Evolutionary conservation across 768 basidiomycete genomes (phyloP), one percentile per base, ranked within the genome.

Genomic region (Sistotremastrum suecicum): DNA sequence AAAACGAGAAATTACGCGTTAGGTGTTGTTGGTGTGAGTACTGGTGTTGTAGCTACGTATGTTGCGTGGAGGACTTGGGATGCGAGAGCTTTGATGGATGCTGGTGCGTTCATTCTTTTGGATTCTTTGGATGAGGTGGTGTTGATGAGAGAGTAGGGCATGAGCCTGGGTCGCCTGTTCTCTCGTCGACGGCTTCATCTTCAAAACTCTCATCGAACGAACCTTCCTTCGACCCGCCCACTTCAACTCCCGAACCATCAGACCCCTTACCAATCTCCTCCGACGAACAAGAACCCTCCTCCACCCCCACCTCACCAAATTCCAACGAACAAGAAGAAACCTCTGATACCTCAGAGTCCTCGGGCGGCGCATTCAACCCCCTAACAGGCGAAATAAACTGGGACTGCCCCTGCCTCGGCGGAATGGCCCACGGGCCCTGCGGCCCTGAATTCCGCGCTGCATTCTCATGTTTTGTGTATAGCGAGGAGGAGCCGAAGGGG

Each of bases 331-430:
- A 30, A 32, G 34, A 37, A n/a, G 35, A 48, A 8, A 12, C 12
- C 29, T 29, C 43, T 5, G 47, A 9, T 30, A 42, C 29, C 36
- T 34, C n/a, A 45, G 59, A 54, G 48, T 46, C 60, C 41, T 53
- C 60, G 1, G 60, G 60, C 30, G 74, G 74, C 36, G 94, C 95
- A 4, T 98, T 76, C 70, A 84, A 99, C 65, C 92, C 92, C 12
- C 90, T 78, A 51, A 99, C 95, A 1, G 95, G 95, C 39, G 91
- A 97, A 72, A 98, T 99, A 57, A 99, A 99, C 67, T 99, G 95
- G 95, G 95, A 97, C 59, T 99, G 95, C 62, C 90, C 95, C 1
- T 98, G 95, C 61, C 77, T 99, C 5, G 95, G 95, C 33, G 95
- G 95, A 42, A 97, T 99, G 95, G 94, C 94, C 7, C 72, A 98